Base-by-base conservation (phyloP, 176 grass and related monocot genomes). In the Phragmites australis region DNA sequence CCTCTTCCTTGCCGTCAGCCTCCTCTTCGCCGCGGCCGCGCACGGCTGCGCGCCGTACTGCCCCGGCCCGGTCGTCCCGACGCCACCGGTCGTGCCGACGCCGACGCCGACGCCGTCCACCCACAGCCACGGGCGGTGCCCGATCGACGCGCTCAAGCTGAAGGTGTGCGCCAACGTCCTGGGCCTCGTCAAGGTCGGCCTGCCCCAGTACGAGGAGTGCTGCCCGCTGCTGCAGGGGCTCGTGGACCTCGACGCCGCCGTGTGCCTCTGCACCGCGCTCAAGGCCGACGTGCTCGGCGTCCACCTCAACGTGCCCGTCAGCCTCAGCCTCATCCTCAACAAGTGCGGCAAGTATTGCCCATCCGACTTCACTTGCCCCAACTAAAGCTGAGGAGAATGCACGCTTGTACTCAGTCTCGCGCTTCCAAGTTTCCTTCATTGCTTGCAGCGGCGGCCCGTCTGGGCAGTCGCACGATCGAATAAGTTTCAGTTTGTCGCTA, bases 161-260 rank as follows among this genome's bases (percentile, higher is more conserved):
- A 80, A 5, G 18, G 68, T 86, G 68, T 86, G 84, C 40, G 77
- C 84, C 57, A 80, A 76, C 56, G 41, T 77, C 25, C 58, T 78
- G 11, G 43, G 10, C 26, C 26, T 34, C 22, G 43, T 82, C 68
- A 50, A 72, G 8, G 2, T 82, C 43, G 69, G 32, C 18, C 11
- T 70, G 9, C 67, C 68, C 0, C 1, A 12, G 6, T 4, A 15
- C n/a, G 21, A 64, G 0, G n/a, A 51, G 22, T 82, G 80, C 57
- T 87, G 86, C 65, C 17, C 75, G 5, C 54, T 66, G 55, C 79
- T 77, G 26, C 0, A 21, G 2, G 42, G 69, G 8, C 51, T 53
- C 13, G 48, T 42, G 13, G 49, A 65, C 43, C 31, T 65, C 25
- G 81, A 84, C 31, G 49, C 76, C 42, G 46, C 86, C 37, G 31